phyloP scores from a whole-genome alignment of 352 stramenopile species.

The Aphanomyces invadans region DNA sequence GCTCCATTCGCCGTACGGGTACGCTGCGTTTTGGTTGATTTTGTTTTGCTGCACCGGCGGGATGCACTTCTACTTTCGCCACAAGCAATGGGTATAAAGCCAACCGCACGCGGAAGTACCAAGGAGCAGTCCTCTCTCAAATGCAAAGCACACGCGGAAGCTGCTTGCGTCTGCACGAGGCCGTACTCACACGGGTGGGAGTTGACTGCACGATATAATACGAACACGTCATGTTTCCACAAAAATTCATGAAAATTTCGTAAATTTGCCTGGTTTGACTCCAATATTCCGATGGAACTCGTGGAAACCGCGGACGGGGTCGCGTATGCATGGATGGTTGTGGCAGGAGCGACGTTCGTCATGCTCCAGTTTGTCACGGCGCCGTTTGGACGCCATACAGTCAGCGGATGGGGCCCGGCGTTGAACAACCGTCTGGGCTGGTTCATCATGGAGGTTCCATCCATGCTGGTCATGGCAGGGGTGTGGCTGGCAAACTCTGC shows the following conservation, averaged over 20 bases:
- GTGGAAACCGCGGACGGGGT: no score
- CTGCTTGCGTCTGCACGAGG: no score
- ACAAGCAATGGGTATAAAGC: slow-evolving; percentile 78
- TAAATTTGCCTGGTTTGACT: no score
- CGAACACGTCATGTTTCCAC: no score
- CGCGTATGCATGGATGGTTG: not conserved
- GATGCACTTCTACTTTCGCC: slow-evolving; percentile 73
- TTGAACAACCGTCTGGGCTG: slow-evolving; percentile 51
- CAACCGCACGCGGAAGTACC: not conserved
- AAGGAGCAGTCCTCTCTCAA: not conserved
- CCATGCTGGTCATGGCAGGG: slow-evolving; percentile 45
- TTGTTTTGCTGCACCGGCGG: slow-evolving; percentile 54
- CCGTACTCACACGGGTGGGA: no score
- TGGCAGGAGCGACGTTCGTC: not conserved
- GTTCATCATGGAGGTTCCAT: slow-evolving; percentile 66
- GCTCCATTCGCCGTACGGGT: slow-evolving; percentile 72
- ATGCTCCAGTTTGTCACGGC: slow-evolving; percentile 34
- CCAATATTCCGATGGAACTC: no score
- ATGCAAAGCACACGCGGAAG: no score
- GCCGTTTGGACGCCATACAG: slow-evolving; percentile 51
- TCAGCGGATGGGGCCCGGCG: slow-evolving; percentile 47
- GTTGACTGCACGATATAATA: no score
- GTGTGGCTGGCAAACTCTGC: no score
- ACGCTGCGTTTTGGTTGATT: slow-evolving; percentile 74
- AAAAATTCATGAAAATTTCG: no score